Conservation (phyloP, 2,329 filamentous ascomycete genomes). For the Fusarium oligoseptatum region DNA sequence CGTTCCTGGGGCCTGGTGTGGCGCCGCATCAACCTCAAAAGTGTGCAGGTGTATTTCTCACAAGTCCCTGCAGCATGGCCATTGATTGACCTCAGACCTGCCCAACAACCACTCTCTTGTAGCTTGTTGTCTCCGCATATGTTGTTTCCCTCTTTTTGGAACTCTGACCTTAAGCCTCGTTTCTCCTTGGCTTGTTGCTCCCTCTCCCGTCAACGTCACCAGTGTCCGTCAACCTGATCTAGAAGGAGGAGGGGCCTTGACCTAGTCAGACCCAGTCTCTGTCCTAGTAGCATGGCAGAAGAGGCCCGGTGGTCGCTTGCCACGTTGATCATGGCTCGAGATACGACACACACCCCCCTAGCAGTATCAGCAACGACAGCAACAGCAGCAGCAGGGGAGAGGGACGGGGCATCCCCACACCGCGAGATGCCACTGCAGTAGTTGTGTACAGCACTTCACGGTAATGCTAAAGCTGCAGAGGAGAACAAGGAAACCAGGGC, state of each 20-base stretch:
- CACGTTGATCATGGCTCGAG: conserved; percentile 51
- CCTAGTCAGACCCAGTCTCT: background rate
- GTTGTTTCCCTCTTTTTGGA: conserved; percentile 4
- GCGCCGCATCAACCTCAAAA: conserved; percentile 34
- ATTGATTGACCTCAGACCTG: conserved; percentile 22
- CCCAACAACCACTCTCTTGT: conserved; percentile 7
- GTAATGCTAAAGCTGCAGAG: conserved; percentile 35
- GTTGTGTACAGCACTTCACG: conserved; percentile 37
- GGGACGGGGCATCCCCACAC: conserved; percentile 42
- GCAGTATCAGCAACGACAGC: conserved; percentile 34
- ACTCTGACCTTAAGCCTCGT: background rate
- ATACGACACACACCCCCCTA: conserved; percentile 38
- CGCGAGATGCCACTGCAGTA: conserved; percentile 40
- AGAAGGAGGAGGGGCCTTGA: conserved; percentile 7
- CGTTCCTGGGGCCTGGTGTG: conserved; percentile 45
- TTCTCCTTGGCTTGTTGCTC: background rate
- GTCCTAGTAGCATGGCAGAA: conserved; percentile 20
- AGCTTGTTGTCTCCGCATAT: conserved; percentile 4
- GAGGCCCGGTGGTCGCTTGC: conserved; percentile 46
- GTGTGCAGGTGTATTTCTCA: conserved; percentile 24
- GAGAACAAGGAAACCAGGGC: conserved; percentile 34
- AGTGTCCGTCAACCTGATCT: conserved; percentile 2
- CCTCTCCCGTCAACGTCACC: conserved; percentile 1
- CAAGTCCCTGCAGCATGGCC: conserved; percentile 46
- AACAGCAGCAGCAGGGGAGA: conserved; percentile 33